A percentile compares a stretch with the other conserved stretches of the same genome.
Evolutionary conservation across 805 yeast genomes (phyloP).

Genomic region (Metschnikowia reukaufii): DNA sequence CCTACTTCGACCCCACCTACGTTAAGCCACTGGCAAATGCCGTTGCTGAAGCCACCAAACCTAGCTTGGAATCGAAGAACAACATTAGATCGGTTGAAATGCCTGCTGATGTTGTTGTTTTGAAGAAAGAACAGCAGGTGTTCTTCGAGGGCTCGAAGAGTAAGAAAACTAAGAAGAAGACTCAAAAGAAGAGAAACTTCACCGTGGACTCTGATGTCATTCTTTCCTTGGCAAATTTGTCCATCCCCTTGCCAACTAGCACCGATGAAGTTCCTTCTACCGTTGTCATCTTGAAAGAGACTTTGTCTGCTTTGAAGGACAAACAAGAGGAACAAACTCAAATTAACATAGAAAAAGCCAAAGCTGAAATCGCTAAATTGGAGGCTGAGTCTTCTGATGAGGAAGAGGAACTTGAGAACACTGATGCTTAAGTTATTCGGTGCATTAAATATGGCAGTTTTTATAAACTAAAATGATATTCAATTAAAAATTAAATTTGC

Average conservation of each 20-base stretch:
- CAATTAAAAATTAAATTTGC: not conserved
- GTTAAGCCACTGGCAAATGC: constrained; percentile 52
- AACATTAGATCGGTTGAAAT: constrained; percentile 53
- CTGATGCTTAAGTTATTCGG: not conserved
- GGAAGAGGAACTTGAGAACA: constrained; percentile 45
- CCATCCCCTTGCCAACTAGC: constrained; percentile 74
- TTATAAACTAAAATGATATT: not conserved
- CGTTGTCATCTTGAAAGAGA: constrained; percentile 65
- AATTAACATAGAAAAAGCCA: constrained; percentile 71
- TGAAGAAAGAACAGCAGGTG: constrained; percentile 62
- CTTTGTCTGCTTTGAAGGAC: constrained; percentile 63
- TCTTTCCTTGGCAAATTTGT: constrained; percentile 71
- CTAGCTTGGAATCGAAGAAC: constrained; percentile 24
- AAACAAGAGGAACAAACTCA: constrained; percentile 82
- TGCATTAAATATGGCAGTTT: not conserved
- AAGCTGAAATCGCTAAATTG: constrained; percentile 70
- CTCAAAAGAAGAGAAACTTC: constrained; percentile 53
- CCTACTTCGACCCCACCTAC: constrained; percentile 75
- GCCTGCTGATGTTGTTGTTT: constrained; percentile 63
- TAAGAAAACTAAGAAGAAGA: constrained; percentile 47
- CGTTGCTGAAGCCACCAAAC: constrained; percentile 26
- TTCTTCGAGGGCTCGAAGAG: constrained; percentile 50
- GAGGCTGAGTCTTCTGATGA: constrained; percentile 43
- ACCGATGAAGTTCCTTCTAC: constrained; percentile 68
- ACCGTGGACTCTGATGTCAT: constrained; percentile 79